phyloP scores from a whole-genome alignment of 2,329 filamentous ascomycete species.

The Pseudophaeomoniella oleicola region DNA sequence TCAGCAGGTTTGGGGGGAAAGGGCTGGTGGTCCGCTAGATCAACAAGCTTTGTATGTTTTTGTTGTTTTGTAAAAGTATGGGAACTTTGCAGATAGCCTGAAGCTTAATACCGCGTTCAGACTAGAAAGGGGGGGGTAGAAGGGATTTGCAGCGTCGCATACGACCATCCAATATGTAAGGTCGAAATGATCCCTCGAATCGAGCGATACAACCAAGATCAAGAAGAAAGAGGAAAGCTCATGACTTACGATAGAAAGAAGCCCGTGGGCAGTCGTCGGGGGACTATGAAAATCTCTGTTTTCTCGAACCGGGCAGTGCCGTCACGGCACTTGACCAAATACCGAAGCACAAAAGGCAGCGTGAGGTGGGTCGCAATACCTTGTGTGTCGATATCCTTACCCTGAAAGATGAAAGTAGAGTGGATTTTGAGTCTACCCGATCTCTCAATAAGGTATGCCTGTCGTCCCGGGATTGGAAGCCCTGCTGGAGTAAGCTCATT shows the following conservation, averaged over 20 bases:
- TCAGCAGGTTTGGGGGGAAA: background rate
- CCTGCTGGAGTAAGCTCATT: no score
- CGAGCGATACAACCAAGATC: no score
- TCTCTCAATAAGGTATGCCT: no score
- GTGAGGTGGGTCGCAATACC: no score
- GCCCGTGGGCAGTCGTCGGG: no score
- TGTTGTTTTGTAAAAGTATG: background rate
- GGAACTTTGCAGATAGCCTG: background rate
- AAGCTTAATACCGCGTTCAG: background rate
- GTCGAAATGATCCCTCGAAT: background rate
- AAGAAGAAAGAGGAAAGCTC: no score
- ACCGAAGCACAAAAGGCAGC: no score
- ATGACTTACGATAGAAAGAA: no score
- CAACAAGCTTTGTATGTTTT: background rate
- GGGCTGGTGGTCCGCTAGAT: background rate
- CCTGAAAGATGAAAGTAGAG: no score
- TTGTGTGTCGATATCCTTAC: no score
- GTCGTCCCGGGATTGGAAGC: no score
- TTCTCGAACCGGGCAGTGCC: background rate
- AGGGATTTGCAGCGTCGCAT: background rate
- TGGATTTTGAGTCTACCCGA: no score
- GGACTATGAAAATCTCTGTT: background rate
- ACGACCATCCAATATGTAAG: background rate
- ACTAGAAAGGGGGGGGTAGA: background rate
- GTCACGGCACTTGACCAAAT: background rate